phyloP scores from a whole-genome alignment of 768 basidiomycete species.

The Saitozyma podzolica region DNA sequence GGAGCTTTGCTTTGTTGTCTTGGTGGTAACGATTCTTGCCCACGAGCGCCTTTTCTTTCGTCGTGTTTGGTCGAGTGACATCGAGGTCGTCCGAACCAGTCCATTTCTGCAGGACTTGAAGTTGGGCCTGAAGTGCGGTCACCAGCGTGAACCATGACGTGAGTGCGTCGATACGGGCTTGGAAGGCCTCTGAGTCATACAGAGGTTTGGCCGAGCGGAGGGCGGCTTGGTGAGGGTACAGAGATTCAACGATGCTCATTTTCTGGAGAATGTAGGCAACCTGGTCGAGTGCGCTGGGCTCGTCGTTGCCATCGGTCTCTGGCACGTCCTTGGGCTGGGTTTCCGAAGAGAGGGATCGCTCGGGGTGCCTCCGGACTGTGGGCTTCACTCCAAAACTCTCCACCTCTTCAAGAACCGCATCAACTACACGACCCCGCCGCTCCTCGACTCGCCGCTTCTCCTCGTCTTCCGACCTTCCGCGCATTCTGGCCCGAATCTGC shows the following conservation, averaged over 20 bases:
- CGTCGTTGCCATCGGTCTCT: constrained; percentile 11
- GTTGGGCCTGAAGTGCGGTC: constrained; percentile 76
- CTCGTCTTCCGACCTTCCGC: constrained; percentile 75
- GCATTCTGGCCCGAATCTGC: constrained; percentile 81
- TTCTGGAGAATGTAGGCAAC: constrained; percentile 62
- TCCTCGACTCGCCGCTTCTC: constrained; percentile 81
- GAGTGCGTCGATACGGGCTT: constrained; percentile 81
- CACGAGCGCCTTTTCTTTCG: constrained; percentile 57
- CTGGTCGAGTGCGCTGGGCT: constrained; percentile 45
- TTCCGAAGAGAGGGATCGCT: background rate
- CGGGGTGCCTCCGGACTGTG: background rate
- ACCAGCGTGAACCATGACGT: constrained; percentile 91
- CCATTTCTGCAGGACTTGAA: constrained; percentile 81
- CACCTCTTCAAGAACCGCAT: constrained; percentile 80
- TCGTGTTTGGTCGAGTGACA: constrained; percentile 75
- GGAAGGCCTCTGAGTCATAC: constrained; percentile 67
- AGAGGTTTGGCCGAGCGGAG: constrained; percentile 74
- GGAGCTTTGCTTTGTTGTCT: constrained; percentile 33
- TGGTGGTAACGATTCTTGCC: constrained; percentile 42
- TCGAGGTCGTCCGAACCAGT: constrained; percentile 89
- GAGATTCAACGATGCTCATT: constrained; percentile 76
- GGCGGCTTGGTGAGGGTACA: constrained; percentile 81
- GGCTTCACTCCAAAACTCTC: constrained; percentile 66
- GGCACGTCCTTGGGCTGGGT: background rate
- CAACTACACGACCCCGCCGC: constrained; percentile 74